Percentiles rank a stretch among this genome's conserved stretches.
These are phyloP conservation scores for Cucumis melo DNA, from an alignment of 306 rosid genomes.

Conservation along the genomic window DNA sequence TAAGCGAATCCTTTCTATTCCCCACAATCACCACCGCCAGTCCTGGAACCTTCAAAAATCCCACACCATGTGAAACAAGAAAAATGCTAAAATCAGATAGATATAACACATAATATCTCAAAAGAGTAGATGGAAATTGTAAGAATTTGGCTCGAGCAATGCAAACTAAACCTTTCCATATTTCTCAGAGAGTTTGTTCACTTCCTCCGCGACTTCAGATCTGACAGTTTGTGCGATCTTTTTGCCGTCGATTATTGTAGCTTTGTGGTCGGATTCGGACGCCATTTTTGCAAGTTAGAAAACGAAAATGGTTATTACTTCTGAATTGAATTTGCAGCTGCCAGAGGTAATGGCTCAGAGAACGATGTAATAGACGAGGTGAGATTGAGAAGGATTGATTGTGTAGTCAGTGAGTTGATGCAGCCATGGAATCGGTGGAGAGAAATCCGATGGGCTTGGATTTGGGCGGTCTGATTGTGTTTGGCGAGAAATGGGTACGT, in stretches of 20 bases:
- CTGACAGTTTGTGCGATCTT: slow-evolving; percentile 62
- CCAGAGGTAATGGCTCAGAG: not conserved
- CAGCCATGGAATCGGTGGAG: not conserved
- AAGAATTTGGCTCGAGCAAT: not conserved
- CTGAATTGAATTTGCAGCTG: not conserved
- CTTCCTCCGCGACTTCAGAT: slow-evolving; percentile 60
- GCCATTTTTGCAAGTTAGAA: slow-evolving; percentile 10
- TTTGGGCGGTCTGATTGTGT: not conserved
- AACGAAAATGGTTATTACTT: not conserved
- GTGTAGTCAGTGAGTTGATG: not conserved
- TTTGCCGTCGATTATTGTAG: slow-evolving; percentile 72
- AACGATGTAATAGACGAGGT: not conserved
- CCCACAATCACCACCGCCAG: slow-evolving; percentile 91
- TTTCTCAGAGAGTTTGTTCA: slow-evolving; percentile 39
- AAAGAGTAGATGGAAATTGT: not conserved
- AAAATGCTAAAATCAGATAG: not conserved
- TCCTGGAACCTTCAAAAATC: slow-evolving; percentile 57
- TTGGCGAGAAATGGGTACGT: not conserved
- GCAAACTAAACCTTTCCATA: slow-evolving; percentile 49
- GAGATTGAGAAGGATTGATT: not conserved
- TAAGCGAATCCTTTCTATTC: slow-evolving; percentile 68
- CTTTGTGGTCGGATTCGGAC: slow-evolving; percentile 33
- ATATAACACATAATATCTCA: not conserved
- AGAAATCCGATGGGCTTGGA: not conserved
- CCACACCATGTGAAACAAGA: not conserved